Conservation (phyloP, 2,329 filamentous ascomycete genomes). For the Paracoccidioides lutzii region DNA sequence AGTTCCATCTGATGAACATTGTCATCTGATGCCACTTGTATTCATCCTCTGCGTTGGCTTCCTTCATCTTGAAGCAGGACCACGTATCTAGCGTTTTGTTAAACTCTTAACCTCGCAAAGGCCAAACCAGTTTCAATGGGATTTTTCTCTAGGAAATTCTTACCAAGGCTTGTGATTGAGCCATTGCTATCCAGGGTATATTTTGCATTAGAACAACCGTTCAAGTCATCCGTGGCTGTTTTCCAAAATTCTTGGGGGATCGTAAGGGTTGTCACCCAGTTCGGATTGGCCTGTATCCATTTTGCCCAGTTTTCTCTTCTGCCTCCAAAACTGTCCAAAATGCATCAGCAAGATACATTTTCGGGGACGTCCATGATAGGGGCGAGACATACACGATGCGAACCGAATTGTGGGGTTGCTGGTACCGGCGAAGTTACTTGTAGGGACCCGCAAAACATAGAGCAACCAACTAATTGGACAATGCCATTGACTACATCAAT, state of each 20-base stretch:
- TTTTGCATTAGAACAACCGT: slow-evolving; percentile 1
- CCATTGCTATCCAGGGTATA: not conserved
- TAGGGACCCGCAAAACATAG: not conserved
- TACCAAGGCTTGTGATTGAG: not conserved
- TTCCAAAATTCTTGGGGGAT: not conserved
- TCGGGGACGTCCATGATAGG: too few species aligned
- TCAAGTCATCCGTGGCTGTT: not conserved
- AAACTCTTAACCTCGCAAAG: not conserved
- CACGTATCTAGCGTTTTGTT: slow-evolving; percentile 13
- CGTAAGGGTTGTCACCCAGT: not conserved
- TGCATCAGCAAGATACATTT: not conserved
- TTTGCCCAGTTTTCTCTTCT: not conserved
- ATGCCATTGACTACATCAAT: not conserved
- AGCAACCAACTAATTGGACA: not conserved
- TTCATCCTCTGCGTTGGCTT: not conserved
- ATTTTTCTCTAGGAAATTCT: not conserved
- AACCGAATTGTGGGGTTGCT: not conserved
- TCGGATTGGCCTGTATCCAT: not conserved
- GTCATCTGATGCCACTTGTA: slow-evolving; percentile 15
- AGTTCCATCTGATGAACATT: slow-evolving; percentile 14
- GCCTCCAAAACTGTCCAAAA: not conserved
- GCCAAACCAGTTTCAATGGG: not conserved
- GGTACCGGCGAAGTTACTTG: not conserved
- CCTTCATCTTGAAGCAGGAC: slow-evolving; percentile 17
- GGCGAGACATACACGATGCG: not conserved